phyloP scores from a whole-genome alignment of 148 eudicot genomes.

The Cornus kousa region DNA sequence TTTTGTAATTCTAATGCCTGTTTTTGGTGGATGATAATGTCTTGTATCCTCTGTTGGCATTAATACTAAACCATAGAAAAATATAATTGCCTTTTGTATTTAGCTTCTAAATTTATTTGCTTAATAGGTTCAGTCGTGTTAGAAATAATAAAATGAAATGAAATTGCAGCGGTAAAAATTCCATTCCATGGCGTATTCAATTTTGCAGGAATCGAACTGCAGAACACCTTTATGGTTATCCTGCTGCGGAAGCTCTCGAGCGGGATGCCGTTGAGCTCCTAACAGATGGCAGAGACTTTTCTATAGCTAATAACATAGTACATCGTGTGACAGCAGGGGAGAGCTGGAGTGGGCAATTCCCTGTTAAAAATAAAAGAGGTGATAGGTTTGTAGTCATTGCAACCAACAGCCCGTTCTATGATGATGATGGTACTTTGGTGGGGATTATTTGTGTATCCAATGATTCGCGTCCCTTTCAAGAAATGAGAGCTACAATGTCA shows the following conservation, averaged over 20 bases:
- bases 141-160: neutral
- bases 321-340: slow-evolving; percentile 55
- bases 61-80: neutral
- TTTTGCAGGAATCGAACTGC: slow-evolving; percentile 83
- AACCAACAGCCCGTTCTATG: slow-evolving; percentile 78
- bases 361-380: slow-evolving; percentile 64
- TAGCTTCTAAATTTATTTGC: neutral
- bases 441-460: slow-evolving; percentile 74
- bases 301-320: slow-evolving; percentile 47
- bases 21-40: neutral
- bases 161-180: neutral
- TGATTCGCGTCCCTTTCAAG: slow-evolving; percentile 57
- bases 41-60: neutral
- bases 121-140: neutral
- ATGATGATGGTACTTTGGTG: slow-evolving; percentile 69
- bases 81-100: neutral
- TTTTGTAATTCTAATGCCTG: neutral
- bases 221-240: slow-evolving; percentile 77
- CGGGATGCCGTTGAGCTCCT: slow-evolving; percentile 48
- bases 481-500: slow-evolving; percentile 23
- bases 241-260: slow-evolving; percentile 82
- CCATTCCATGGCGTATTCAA: slow-evolving; percentile 10
- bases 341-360: slow-evolving; percentile 87
- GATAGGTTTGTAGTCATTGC: slow-evolving; percentile 44
- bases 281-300: slow-evolving; percentile 43